Base-by-base conservation (phyloP, 2,329 filamentous ascomycete species). In the Colletotrichum kahawae region DNA sequence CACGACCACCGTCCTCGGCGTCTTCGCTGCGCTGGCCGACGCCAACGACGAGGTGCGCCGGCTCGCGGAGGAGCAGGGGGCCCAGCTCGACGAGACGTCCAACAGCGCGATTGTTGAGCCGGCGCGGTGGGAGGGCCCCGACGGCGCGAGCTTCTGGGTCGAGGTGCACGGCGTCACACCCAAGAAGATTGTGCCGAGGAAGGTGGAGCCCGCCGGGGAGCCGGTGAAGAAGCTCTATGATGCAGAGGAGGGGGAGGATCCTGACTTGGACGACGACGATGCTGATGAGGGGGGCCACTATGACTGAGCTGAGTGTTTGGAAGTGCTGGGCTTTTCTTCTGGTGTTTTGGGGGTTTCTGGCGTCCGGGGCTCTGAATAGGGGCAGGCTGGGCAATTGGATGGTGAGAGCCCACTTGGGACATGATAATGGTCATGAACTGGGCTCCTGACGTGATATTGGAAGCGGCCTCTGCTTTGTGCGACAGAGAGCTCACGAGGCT, bases 91-190 rank as follows among this genome's bases (percentile, higher is more conserved):
- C 48, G 63, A 63, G n/a, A 48, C 56, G 21, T n/a, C 38, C 38
- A 43, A 43, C 38, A 27, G 48, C 24, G 48, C 67, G 64, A 67
- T 36, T 7, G 78, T 79, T 24, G 83, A 82, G 70, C 84, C 83
- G 7, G 60, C 82, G 60, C 78, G 83, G 69, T 85, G 84, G 84
- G 80, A 83, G 21, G 80, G 82, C 21, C 77, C 82, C 8, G 83
- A 84, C 27, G 84, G 84, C 6, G 77, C 78, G 56, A 77, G 81
- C 12, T 84, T 82, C 68, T 85, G 84, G 84, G 84, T 85, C 34
- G 84, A 85, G 80, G 74, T 78, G 51, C 84, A 85, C 67, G 76
- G 70, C 16, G 80, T 85, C 24, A 78, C 69, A 69, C 78, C 79
- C 5, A 77, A 75, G 48, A 70, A 74, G 38, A 64, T 80, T 3